These are phyloP conservation scores for Fusarium sp. DNA, from an alignment of 2,329 filamentous ascomycete genomes.

Conservation along the genomic window DNA sequence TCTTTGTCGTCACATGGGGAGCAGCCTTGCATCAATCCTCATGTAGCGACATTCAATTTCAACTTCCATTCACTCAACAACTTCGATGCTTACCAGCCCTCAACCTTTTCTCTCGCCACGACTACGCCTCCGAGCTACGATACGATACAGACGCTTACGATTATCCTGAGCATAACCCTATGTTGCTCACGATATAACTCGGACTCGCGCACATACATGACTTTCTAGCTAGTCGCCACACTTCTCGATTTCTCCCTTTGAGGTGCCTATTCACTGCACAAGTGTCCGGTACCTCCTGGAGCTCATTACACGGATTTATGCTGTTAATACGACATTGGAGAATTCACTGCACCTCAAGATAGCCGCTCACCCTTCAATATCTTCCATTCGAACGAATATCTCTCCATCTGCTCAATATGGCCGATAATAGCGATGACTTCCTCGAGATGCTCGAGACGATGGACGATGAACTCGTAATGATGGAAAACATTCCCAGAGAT, in stretches of 20 bases:
- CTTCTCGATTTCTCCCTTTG: conserved; percentile 9
- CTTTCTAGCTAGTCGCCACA: conserved; percentile 33
- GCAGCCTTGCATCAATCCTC: conserved; percentile 34
- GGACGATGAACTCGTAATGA: conserved; percentile 38
- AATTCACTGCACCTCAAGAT: neutral
- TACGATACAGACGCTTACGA: conserved; percentile 14
- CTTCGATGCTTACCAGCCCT: conserved; percentile 17
- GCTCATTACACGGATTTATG: conserved; percentile 16
- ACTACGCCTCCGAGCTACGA: conserved; percentile 8
- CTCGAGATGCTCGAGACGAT: conserved; percentile 42
- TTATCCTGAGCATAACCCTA: conserved; percentile 2
- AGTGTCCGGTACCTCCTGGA: conserved; percentile 10
- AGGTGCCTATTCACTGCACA: conserved; percentile 12
- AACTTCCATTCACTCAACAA: conserved; percentile 14
- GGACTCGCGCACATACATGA: conserved; percentile 12
- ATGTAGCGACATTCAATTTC: conserved; percentile 27
- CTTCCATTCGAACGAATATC: neutral
- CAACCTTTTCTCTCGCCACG: neutral
- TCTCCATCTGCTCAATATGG: conserved; percentile 32
- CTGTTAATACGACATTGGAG: conserved; percentile 9
- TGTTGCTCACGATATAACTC: conserved; percentile 14
- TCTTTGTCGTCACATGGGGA: conserved; percentile 39
- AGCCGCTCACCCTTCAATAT: neutral
- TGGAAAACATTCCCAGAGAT: conserved; percentile 1
- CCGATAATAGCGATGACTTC: conserved; percentile 32